Base-by-base conservation (phyloP, 306 rosid genomes). In the Pterocarpus santalinus region DNA sequence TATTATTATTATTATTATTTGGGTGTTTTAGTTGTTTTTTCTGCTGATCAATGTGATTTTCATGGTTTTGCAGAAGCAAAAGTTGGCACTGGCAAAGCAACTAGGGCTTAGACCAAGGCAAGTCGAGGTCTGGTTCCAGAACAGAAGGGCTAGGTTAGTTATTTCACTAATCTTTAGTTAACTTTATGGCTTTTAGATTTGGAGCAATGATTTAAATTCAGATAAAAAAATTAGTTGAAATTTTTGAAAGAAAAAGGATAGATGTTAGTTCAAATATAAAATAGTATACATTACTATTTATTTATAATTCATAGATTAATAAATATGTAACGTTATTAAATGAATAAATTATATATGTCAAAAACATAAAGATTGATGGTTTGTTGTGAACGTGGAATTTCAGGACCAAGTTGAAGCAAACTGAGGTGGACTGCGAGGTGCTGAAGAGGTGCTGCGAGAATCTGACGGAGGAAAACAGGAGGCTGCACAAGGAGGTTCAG, bases 41-140 rank as follows among this genome's bases (percentile, higher is more conserved):
- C 1, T 22, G 28, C 28, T 22, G 28, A 22, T 39, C 28, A 30
- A 76, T 53, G 28, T 52, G 34, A 46, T 35, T 49, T 33, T 10
- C 4, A 76, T 17, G 8, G 8, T 55, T 36, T 9, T 36, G 43
- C 92, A 95, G 99, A 95, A 91, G 83, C 99, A 95, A 80, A 95
- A 95, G 63, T 51, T 88, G 75, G 96, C 96, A 43, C 84, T 95
- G 82, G 97, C 99, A 2, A 91, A 93, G 74, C 96, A 91, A 78
- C 85, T 95, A 6, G 97, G 98, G 0, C 96, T 95, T 65, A 86
- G 93, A 35, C 92, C 96, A 0, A 81, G 99, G 71, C 99, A 95
- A 85, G 99, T 95, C 4, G 99, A 95, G 73, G 99, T 95, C 3
- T 95, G 99, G 99, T 95, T 93, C 64, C 99, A 95, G 87, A 95